Conservation (phyloP, 331 rosid species). For the Acacia concinna region DNA sequence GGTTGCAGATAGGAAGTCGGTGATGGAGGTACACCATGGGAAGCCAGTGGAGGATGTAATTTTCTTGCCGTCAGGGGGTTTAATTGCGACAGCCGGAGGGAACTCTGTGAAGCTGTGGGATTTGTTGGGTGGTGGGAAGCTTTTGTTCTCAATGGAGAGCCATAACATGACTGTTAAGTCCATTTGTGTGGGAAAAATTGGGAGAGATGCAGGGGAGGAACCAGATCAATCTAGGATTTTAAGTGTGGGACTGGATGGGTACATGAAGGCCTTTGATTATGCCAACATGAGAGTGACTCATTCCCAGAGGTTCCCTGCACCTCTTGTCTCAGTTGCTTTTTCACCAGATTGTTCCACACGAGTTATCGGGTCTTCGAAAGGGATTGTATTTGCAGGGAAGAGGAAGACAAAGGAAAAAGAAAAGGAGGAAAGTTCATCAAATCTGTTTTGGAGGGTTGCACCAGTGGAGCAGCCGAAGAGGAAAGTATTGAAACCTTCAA, state of each 20-base stretch:
- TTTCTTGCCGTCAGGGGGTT: conserved; percentile 77
- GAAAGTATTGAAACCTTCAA: conserved; percentile 51
- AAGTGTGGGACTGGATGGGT: conserved; percentile 91
- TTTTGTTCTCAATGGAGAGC: conserved; percentile 77
- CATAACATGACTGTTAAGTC: conserved; percentile 92
- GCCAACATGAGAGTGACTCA: conserved; percentile 68
- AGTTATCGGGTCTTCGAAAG: conserved; percentile 85
- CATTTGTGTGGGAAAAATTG: conserved; percentile 57
- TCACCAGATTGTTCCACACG: conserved; percentile 65
- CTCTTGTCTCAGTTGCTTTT: conserved; percentile 65
- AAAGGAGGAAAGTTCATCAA: conserved; percentile 31
- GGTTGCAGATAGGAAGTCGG: conserved; percentile 49
- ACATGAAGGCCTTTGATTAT: conserved; percentile 90
- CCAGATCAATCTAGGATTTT: conserved; percentile 63
- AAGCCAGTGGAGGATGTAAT: conserved; percentile 79
- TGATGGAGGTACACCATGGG: conserved; percentile 64
- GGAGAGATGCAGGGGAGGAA: conserved; percentile 50
- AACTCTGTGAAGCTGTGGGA: conserved; percentile 90
- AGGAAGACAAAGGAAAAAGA: conserved; percentile 57
- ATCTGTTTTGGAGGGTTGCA: conserved; percentile 41
- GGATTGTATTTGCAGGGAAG: conserved; percentile 72
- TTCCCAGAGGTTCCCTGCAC: conserved; percentile 90
- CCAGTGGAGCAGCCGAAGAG: conserved; percentile 37
- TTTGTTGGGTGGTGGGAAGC: conserved; percentile 76
- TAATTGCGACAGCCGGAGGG: conserved; percentile 87